Evolutionary conservation across 805 yeast genomes (phyloP).

Genomic region (Cyberlindnera maclurae): DNA sequence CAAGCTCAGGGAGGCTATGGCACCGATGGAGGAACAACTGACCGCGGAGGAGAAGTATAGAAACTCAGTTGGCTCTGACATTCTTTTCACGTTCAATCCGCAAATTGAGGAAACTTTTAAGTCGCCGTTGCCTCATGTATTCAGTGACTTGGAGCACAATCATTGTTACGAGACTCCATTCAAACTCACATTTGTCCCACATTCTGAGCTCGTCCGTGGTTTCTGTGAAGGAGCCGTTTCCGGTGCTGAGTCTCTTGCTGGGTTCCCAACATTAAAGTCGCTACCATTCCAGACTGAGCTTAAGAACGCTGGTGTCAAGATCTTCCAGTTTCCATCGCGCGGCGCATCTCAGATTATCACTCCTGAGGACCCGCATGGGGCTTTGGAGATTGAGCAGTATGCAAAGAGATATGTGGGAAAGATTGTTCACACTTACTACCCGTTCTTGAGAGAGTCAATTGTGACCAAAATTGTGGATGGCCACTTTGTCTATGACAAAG

Average conservation of each 20-base stretch:
- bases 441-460: constrained; percentile 77
- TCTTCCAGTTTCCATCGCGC: constrained; percentile 80
- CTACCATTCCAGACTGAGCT: constrained; percentile 52
- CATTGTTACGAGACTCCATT: constrained; percentile 64
- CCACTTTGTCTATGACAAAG: constrained; percentile 35
- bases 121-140: constrained; percentile 71
- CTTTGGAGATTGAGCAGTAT: constrained; percentile 53
- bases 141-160: constrained; percentile 71
- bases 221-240: constrained; percentile 57
- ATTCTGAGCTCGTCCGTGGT: constrained; percentile 40
- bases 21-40: constrained; percentile 53
- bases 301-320: constrained; percentile 54
- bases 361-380: constrained; percentile 47
- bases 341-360: constrained; percentile 74
- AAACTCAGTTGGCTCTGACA: constrained; percentile 66
- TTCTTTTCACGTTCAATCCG: constrained; percentile 68
- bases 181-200: constrained; percentile 40
- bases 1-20: constrained; percentile 66
- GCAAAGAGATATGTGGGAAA: constrained; percentile 56
- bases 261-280: constrained; percentile 80
- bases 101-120: constrained; percentile 60
- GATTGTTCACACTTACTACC: constrained; percentile 78
- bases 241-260: constrained; percentile 73
- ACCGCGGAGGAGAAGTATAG: constrained; percentile 65
- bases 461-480: constrained; percentile 58